Evolutionary conservation across 768 basidiomycete species (phyloP).

Genomic region (Suillus americanus): DNA sequence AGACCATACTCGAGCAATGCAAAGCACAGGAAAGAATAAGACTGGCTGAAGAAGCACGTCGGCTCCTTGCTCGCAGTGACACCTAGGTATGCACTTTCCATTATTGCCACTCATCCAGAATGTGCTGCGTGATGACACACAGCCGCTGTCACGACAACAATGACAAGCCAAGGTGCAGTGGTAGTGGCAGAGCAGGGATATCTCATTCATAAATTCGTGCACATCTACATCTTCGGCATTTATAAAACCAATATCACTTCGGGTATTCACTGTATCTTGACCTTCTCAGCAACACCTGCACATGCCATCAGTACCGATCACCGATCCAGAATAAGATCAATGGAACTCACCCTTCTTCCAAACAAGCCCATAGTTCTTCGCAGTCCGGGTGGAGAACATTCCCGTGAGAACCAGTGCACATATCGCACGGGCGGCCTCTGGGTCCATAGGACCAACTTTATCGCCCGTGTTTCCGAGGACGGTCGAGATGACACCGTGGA

Average conservation of each 20-base stretch:
- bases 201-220: neutral
- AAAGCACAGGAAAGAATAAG: too few relatives aligned
- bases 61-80: too few relatives aligned
- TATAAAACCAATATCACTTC: neutral
- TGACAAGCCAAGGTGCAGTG: too few relatives aligned
- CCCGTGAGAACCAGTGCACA: slow-evolving; percentile 65
- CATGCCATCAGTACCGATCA: neutral
- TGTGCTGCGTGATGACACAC: too few relatives aligned
- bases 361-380: slow-evolving; percentile 55
- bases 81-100: too few relatives aligned
- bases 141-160: too few relatives aligned
- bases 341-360: slow-evolving; percentile 18
- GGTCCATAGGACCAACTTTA: slow-evolving; percentile 51
- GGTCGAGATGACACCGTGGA: slow-evolving; percentile 48
- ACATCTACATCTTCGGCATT: neutral
- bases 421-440: slow-evolving; percentile 65
- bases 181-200: neutral
- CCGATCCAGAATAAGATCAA: neutral
- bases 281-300: slow-evolving; percentile 22
- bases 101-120: too few relatives aligned
- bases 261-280: slow-evolving; percentile 23
- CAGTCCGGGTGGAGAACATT: slow-evolving; percentile 62
- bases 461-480: slow-evolving; percentile 39
- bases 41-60: too few relatives aligned
- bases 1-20: too few relatives aligned